Conservation (phyloP, 148 eudicot species). For the Vaccinium corymbosum region DNA sequence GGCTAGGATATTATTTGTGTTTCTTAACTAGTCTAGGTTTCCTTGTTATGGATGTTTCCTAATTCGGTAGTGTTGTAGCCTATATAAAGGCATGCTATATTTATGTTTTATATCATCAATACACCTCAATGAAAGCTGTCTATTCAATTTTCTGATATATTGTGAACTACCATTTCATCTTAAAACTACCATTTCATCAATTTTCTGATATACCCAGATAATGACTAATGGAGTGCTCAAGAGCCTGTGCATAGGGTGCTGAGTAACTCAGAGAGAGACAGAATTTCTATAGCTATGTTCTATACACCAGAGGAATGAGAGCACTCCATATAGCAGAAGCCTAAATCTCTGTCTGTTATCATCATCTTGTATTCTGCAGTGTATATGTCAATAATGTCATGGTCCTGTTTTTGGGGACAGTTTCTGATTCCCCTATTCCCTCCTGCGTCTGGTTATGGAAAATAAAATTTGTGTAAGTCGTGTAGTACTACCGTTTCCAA, state of each 20-base stretch:
- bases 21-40: too few relatives aligned
- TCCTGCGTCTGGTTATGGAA: not conserved
- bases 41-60: too few relatives aligned
- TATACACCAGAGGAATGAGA: slow-evolving; percentile 42
- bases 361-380: not conserved
- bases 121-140: too few relatives aligned
- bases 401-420: not conserved
- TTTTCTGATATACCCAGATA: slow-evolving; percentile 24
- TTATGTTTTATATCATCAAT: slow-evolving; percentile 10
- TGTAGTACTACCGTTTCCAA: not conserved
- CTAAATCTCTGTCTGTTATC: not conserved
- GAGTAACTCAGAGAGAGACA: slow-evolving; percentile 30
- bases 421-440: not conserved
- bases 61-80: not conserved
- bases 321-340: slow-evolving; percentile 31
- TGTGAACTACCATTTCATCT: not conserved
- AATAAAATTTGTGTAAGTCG: not conserved
- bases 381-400: not conserved
- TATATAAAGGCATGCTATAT: too few relatives aligned
- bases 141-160: not conserved
- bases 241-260: slow-evolving; percentile 46
- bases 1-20: too few relatives aligned
- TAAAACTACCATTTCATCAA: not conserved
- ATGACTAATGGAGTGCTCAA: slow-evolving; percentile 45
- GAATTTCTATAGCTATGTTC: slow-evolving; percentile 37